Conservation (phyloP, 2,329 filamentous ascomycete genomes). For the Fusarium sp. region DNA sequence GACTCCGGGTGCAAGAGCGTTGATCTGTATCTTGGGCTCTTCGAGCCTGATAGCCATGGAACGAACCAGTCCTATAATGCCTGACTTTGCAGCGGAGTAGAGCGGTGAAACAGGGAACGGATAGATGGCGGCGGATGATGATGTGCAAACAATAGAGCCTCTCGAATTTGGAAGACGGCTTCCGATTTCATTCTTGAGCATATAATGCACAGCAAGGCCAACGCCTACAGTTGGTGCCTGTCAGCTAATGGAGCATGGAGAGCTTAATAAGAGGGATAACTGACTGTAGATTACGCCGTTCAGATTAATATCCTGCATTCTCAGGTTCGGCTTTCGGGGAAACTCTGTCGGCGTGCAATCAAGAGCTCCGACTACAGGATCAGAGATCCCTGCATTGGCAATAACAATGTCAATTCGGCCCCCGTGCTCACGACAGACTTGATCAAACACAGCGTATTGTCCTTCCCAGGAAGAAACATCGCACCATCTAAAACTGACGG, state of each 20-base stretch:
- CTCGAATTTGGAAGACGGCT: background rate
- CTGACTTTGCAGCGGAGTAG: background rate
- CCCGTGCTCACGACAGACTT: background rate
- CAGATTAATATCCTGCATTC: background rate
- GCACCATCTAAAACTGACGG: background rate
- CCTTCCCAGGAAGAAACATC: conserved; percentile 2
- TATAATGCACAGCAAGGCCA: background rate
- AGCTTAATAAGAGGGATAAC: accelerated
- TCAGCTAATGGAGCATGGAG: accelerated
- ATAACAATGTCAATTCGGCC: background rate
- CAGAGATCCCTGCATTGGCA: background rate
- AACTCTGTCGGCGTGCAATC: background rate
- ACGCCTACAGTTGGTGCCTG: background rate
- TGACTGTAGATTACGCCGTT: background rate
- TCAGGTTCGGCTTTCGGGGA: background rate
- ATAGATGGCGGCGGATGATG: background rate
- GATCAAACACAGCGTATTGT: background rate
- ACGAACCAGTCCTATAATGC: background rate
- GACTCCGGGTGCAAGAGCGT: conserved; percentile 3
- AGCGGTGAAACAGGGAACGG: background rate
- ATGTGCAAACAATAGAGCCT: conserved; percentile 3
- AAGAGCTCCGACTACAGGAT: background rate
- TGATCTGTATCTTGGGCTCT: background rate
- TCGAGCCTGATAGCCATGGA: background rate
- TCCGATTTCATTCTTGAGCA: background rate